These are phyloP conservation scores for Fusarium chlamydosporum DNA, from an alignment of 2,329 filamentous ascomycete genomes.

Conservation along the genomic window DNA sequence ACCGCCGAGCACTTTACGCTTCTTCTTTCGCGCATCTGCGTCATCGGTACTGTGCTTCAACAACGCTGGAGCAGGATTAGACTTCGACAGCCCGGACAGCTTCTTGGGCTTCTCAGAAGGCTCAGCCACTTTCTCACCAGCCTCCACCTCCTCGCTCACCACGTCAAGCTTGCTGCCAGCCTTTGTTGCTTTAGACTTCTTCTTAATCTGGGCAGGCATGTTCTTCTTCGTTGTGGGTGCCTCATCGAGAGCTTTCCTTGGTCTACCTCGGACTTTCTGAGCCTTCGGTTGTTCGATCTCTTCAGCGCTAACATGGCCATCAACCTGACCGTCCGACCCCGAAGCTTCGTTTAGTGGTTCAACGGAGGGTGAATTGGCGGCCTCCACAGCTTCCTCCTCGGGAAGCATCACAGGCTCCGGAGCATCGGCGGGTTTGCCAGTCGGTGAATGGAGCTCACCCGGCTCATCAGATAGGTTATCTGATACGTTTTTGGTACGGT, in stretches of 20 bases:
- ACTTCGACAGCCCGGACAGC: conserved; percentile 27
- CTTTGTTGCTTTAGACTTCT: conserved; percentile 54
- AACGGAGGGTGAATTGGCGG: conserved; percentile 23
- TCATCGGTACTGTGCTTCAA: conserved; percentile 46
- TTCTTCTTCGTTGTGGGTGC: conserved; percentile 63
- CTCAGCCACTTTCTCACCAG: conserved; percentile 53
- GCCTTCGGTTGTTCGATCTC: conserved; percentile 39
- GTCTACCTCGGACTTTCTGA: conserved; percentile 61
- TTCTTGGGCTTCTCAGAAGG: conserved; percentile 28
- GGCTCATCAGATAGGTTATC: conserved; percentile 54
- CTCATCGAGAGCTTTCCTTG: conserved; percentile 62
- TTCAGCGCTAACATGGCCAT: conserved; percentile 10
- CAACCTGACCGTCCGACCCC: conserved; percentile 23
- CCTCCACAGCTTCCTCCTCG: conserved; percentile 49
- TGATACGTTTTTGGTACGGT: conserved; percentile 73
- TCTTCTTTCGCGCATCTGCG: conserved; percentile 72
- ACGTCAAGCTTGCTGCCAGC: conserved; percentile 54
- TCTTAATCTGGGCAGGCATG: conserved; percentile 53
- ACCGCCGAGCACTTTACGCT: conserved; percentile 77
- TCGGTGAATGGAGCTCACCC: conserved; percentile 47
- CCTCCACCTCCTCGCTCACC: conserved; percentile 57
- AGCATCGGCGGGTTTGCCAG: conserved; percentile 27
- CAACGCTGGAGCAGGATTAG: conserved; percentile 18
- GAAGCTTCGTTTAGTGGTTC: conserved; percentile 26
- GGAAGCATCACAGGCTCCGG: conserved; percentile 54